Conservation (phyloP, 1,284 basidiomycete genomes). For the Jaminaea rosea region DNA sequence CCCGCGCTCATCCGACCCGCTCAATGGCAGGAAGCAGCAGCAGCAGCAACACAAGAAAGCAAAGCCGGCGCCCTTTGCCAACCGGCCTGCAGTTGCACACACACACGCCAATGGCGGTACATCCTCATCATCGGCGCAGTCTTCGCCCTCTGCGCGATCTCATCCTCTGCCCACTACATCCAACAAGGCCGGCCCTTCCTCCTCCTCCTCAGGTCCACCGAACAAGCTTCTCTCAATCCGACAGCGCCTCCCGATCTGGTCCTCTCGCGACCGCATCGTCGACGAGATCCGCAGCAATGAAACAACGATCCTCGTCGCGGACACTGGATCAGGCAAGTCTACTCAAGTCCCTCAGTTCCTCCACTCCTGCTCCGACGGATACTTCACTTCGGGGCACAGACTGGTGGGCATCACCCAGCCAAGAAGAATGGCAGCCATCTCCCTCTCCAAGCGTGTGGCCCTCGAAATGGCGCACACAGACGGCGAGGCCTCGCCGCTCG, state of each 20-base stretch:
- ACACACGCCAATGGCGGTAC: too few species aligned
- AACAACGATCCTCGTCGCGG: constrained; percentile 82
- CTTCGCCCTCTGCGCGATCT: too few species aligned
- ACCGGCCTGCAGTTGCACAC: too few species aligned
- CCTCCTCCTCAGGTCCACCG: too few species aligned
- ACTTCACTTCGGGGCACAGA: constrained; percentile 51
- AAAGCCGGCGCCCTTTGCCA: too few species aligned
- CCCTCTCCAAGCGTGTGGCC: constrained; percentile 79
- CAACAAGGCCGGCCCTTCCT: too few species aligned
- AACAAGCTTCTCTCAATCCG: too few species aligned
- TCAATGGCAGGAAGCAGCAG: too few species aligned
- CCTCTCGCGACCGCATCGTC: constrained; percentile 24
- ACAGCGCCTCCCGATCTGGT: constrained; percentile 27
- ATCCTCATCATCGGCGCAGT: too few species aligned
- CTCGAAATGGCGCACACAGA: constrained; percentile 57
- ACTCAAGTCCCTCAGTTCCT: constrained; percentile 90
- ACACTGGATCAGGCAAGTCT: constrained; percentile 96
- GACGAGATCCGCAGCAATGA: constrained; percentile 57
- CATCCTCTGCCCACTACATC: too few species aligned
- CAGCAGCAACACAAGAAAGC: too few species aligned
- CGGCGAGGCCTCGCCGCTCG: constrained; percentile 49
- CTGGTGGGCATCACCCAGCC: constrained; percentile 65
- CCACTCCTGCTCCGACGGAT: constrained; percentile 64
- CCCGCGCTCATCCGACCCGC: too few species aligned
- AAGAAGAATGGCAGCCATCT: constrained; percentile 82